Percentiles rank a stretch among this genome's conserved stretches.
These are phyloP conservation scores for Candida nanaspora DNA, from an alignment of 805 yeast genomes.

Conservation along the genomic window DNA sequence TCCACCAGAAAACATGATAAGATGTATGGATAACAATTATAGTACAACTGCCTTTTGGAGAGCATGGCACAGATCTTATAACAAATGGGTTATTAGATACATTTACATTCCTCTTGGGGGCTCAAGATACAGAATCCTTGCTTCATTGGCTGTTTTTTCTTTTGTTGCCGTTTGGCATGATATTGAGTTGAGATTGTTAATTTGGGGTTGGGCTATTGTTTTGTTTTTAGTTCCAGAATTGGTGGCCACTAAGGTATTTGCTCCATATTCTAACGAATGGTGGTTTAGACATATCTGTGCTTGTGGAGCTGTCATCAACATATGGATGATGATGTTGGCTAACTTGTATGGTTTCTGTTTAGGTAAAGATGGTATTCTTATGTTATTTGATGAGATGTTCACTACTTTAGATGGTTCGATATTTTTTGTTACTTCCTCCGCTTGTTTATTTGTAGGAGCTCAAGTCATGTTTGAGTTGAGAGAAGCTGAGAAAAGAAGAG, in stretches of 20 bases:
- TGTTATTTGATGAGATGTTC: conserved; percentile 63
- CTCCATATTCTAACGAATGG: conserved; percentile 30
- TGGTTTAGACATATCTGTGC: conserved; percentile 84
- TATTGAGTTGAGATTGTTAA: conserved; percentile 71
- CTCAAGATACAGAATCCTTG: conserved; percentile 57
- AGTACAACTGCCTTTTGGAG: conserved; percentile 96
- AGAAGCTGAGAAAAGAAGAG: conserved; percentile 76
- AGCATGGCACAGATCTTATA: conserved; percentile 95
- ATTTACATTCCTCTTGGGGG: conserved; percentile 93
- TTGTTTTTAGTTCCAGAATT: conserved; percentile 84
- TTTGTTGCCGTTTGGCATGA: conserved; percentile 99
- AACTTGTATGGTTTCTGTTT: conserved; percentile 92
- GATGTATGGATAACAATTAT: conserved; percentile 92
- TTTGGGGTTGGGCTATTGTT: conserved; percentile 97
- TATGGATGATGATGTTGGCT: conserved; percentile 98
- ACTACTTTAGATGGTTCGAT: conserved; percentile 60
- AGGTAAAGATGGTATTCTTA: conserved; percentile 77
- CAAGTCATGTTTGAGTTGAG: conserved; percentile 94
- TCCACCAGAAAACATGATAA: conserved; percentile 95
- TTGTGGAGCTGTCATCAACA: conserved; percentile 78
- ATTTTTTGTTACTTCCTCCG: conserved; percentile 55
- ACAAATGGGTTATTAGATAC: conserved; percentile 84
- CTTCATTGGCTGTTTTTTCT: conserved; percentile 79
- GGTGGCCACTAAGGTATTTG: conserved; percentile 41
- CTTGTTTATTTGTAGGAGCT: conserved; percentile 69